A percentile compares a stretch with the other conserved stretches of the same genome.
These are phyloP conservation scores for Mycena citricolor DNA, from an alignment of 1,284 basidiomycete genomes.

Conservation along the genomic window DNA sequence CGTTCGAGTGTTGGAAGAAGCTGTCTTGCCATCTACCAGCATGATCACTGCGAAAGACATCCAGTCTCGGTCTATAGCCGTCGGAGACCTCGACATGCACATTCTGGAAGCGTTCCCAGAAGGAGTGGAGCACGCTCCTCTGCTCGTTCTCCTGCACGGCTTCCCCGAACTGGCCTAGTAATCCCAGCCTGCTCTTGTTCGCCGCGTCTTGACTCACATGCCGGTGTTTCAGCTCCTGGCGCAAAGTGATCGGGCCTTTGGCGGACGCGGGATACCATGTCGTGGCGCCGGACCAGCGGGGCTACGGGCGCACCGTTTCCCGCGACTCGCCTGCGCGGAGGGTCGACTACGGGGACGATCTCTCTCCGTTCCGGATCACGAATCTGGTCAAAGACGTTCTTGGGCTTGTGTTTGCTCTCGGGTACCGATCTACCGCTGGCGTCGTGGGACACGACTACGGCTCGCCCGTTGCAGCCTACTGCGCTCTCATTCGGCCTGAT, in stretches of 20 bases:
- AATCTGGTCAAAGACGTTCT: slow-evolving; percentile 53
- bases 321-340: slow-evolving; percentile 14
- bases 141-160: slow-evolving; percentile 62
- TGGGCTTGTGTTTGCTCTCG: slow-evolving; percentile 50
- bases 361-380: slow-evolving; percentile 48
- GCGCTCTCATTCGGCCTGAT: slow-evolving; percentile 54
- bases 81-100: slow-evolving; percentile 48
- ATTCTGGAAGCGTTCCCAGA: slow-evolving; percentile 48
- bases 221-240: slow-evolving; percentile 45
- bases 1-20: no score
- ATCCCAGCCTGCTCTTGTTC: not conserved
- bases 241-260: slow-evolving; percentile 53
- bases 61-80: slow-evolving; percentile 21
- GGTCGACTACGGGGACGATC: slow-evolving; percentile 47
- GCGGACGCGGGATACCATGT: slow-evolving; percentile 48
- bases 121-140: slow-evolving; percentile 30
- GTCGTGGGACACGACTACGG: slow-evolving; percentile 65
- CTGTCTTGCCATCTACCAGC: no score
- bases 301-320: slow-evolving; percentile 44
- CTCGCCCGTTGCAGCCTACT: slow-evolving; percentile 50
- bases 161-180: slow-evolving; percentile 62
- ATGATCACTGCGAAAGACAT: no score
- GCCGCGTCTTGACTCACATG: not conserved
- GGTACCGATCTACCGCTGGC: slow-evolving; percentile 44
- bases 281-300: slow-evolving; percentile 53